Evolutionary conservation across 345 rosid species (phyloP), one percentile per base, ranked within the genome.

Genomic region (Eucalyptus pauciflora): DNA sequence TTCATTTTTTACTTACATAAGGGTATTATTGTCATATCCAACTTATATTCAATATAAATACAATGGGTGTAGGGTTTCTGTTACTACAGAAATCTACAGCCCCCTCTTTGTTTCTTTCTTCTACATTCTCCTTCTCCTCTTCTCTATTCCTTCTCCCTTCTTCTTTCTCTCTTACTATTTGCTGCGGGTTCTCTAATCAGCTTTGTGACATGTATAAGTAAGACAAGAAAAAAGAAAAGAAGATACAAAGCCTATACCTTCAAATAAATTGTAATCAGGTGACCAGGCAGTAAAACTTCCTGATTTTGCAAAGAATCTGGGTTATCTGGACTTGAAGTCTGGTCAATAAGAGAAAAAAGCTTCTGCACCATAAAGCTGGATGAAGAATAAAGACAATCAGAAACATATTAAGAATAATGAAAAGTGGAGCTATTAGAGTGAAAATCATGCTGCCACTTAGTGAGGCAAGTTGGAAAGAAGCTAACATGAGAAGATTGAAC

Each of bases 221-320:
- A 71, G 33, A 62, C 13, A 50, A 18, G 24, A 12, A 24, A 46
- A 88, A 33, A 50, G 22, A 50, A 41, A 49, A 31, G 89, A 50
- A 33, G 60, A 50, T 89, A 41, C 85, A 41, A 89, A 80, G 43
- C 52, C 85, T 52, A 67, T 91, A 97, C 99, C 99, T 98, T 98
- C 89, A 98, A 93, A 93, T 96, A 95, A 89, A 98, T 91, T 41
- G 98, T 95, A 90, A 96, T 93, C 81, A 98, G 94, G 93, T 97
- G 99, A 89, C 99, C 99, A 67, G 99, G 97, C 87, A 98, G 98
- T 91, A 98, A 93, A 86, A 98, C 91, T 93, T 98, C 99, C 89
- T 98, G 99, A 93, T 98, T 97, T 91, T 98, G 99, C 97, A 98
- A 91, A 90, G 97, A 92, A 92, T 98, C 99, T 2, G 98, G 96